phyloP scores from a whole-genome alignment of 805 yeast species.

The Teunomyces tritomae region DNA sequence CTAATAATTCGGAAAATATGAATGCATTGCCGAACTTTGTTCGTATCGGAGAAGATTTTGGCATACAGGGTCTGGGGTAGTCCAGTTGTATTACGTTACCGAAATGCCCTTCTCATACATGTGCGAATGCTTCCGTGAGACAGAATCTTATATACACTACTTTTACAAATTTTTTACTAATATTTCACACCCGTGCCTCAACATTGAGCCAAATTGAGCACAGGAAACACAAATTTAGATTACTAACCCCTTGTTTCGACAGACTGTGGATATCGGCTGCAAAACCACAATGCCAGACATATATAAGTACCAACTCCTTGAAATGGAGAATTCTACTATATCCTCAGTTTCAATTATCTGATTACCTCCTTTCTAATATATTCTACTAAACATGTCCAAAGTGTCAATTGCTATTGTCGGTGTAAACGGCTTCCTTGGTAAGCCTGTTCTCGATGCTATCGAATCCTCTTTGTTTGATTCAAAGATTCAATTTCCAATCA shows the following conservation, averaged over 20 bases:
- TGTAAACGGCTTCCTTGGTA: conserved; percentile 50
- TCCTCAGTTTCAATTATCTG: neutral
- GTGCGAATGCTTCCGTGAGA: no score
- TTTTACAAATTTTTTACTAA: conserved; percentile 5
- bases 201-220: neutral
- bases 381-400: conserved; percentile 13
- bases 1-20: no score
- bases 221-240: neutral
- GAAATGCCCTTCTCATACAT: no score
- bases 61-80: no score
- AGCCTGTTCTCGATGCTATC: conserved; percentile 46
- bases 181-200: neutral
- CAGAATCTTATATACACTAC: neutral
- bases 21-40: no score
- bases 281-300: neutral
- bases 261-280: neutral
- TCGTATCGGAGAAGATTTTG: no score
- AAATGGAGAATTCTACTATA: neutral
- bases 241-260: neutral
- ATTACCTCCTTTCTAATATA: no score
- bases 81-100: no score
- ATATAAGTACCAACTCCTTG: neutral
- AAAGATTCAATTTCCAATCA: conserved; percentile 47
- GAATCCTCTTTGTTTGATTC: conserved; percentile 38
- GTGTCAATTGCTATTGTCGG: conserved; percentile 52